Conservation (phyloP, 208 protist genomes). For the Tetramitus jugosus region DNA sequence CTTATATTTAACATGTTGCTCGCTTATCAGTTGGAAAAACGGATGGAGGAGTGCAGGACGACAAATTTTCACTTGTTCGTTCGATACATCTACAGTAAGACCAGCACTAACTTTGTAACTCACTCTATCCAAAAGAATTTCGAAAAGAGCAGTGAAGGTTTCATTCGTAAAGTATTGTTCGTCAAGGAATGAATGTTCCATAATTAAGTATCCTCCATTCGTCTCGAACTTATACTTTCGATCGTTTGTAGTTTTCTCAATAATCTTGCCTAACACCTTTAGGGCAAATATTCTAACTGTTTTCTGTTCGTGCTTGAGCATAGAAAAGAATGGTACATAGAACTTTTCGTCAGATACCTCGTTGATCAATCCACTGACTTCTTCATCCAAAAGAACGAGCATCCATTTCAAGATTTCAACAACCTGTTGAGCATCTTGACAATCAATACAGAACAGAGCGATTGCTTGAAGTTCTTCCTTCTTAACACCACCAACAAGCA, state of each 20-base stretch:
- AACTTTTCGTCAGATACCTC: neutral
- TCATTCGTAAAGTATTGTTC: neutral
- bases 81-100: neutral
- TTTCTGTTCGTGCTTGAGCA: neutral
- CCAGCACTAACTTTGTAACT: neutral
- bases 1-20: neutral
- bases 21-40: neutral
- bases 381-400: neutral
- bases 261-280: slow-evolving; percentile 1
- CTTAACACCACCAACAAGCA: neutral
- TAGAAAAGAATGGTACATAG: neutral
- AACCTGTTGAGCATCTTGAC: neutral
- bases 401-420: slow-evolving; percentile 16
- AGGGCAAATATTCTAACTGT: neutral
- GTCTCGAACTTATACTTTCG: neutral
- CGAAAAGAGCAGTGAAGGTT: slow-evolving; percentile 1
- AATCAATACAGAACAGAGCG: no score
- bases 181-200: neutral
- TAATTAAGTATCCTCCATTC: neutral
- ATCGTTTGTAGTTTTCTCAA: neutral
- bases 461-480: neutral
- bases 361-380: neutral
- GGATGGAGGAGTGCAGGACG: neutral
- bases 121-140: neutral
- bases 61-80: neutral